phyloP scores from a whole-genome alignment of 495 filamentous ascomycete species.

The Friedmanniomyces simplex region DNA sequence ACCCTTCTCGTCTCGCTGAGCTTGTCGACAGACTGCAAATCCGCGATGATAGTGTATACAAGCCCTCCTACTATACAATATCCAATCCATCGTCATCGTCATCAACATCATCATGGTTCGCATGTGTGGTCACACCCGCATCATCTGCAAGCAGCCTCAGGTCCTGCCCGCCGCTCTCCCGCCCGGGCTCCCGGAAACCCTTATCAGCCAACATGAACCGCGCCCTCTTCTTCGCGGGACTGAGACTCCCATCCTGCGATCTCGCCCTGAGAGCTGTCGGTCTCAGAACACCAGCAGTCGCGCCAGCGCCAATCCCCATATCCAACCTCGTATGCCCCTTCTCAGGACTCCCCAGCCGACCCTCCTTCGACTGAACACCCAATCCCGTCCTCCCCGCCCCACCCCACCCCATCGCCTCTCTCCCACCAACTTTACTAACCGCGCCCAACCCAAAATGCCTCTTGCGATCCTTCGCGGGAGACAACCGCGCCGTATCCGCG shows the following conservation, averaged over 20 bases:
- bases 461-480: constrained; percentile 51
- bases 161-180: constrained; percentile 28
- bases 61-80: constrained; percentile 23
- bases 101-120: constrained; percentile 27
- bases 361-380: not conserved
- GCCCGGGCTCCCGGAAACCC: constrained; percentile 33
- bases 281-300: not conserved
- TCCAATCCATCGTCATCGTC: constrained; percentile 37
- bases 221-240: constrained; percentile 32
- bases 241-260: constrained; percentile 13
- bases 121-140: not conserved
- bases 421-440: constrained; percentile 26
- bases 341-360: constrained; percentile 9
- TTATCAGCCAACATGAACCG: constrained; percentile 32
- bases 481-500: constrained; percentile 52
- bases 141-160: not conserved
- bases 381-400: constrained; percentile 27
- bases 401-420: constrained; percentile 33
- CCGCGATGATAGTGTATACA: too few species aligned
- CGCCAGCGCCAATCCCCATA: not conserved
- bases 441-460: constrained; percentile 15
- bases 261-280: not conserved
- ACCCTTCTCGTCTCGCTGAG: too few species aligned
- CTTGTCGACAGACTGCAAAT: too few species aligned
- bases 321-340: constrained; percentile 18